Base-by-base conservation (phyloP, 139 green algal genomes). In the Micractinium sp. region DNA sequence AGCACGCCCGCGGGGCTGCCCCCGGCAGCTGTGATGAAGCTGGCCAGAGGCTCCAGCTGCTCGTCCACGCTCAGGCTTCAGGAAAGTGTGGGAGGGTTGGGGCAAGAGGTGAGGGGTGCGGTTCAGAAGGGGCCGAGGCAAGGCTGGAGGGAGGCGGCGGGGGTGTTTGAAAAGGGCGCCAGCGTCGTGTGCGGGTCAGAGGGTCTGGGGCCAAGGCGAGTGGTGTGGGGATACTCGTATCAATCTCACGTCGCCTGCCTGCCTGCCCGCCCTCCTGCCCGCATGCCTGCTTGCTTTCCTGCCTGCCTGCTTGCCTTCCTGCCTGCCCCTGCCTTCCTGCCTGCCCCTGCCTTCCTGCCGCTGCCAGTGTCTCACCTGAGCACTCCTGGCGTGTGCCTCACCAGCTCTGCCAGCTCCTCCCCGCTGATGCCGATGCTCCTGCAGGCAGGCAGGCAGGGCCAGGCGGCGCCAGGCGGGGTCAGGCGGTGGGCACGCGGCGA, bases 341-440 rank as follows among this genome's bases (percentile, higher is more conserved):
- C 73, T 35, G 31, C 69, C 16, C 22, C 3, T 12, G 4, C n/a
- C n/a, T n/a, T n/a, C n/a, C 47, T 56, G 47, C 47, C 47, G 22
- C 63, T 31, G 63, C 63, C 13, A 31, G 63, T 12, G 18, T 12
- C 27, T 16, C 41, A 84, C 78, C 78, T 84, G 41, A 84, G 78
- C 27, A 84, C 29, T 1, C 41, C 29, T 0, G 78, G 78, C 13
- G 78, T 84, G 78, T 84, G 78, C 78, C 78, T 23, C 78, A 84
- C 78, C 22, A 84, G 78, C 78, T 84, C 78, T 12, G 63, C 78
- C 29, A 84, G 78, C 29, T 38, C 41, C 41, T 27, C 41, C 14
- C 78, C 78, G 78, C 47, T 67, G 78, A 84, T 67, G 78, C 78
- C 78, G 4, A 84, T 63, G 78, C 78, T 84, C 78, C 78, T 84